Evolutionary conservation across 202 grass and related monocot species (phyloP), one percentile per base, ranked within the genome.

Genomic region (Zizania palustris): DNA sequence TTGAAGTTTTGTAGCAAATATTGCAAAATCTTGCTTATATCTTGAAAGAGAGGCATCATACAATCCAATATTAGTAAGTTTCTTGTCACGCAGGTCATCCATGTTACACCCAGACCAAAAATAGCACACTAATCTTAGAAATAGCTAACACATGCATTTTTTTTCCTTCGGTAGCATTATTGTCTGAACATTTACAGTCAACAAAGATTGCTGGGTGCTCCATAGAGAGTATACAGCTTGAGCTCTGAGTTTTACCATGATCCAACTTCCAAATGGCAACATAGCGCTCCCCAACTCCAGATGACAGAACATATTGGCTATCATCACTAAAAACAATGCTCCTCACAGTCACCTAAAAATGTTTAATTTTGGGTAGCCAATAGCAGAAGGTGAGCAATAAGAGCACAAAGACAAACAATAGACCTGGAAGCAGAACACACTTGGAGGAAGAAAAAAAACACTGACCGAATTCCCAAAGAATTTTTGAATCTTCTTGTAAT

Each of bases 401-500:
- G 49, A 53, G 45, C 35, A 45, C 18, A 68, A 72, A 12, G 5
- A 19, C 45, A 65, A 40, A 83, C 44, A 76, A 45, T 18, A 65
- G 36, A 11, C 16, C 53, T 59, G 55, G 20, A 86, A 86, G 59
- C 61, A 50, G 65, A 80, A 63, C 4, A 45, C 4, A 19, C 6
- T 7, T 45, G 28, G 28, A 28, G 39, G 48, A 73, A 21, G 40
- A 55, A 60, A 22, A 51, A 71, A 60, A 37, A 65, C 18, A 87
- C 89, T 71, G 65, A 96, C 96, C 15, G 89, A 89, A 85, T 99
- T 92, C 39, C 96, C 96, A 71, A 85, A 89, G 72, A 96, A 90
- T 64, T 99, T 99, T 76, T 96, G 69, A 72, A 99, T 85, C 70
- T 93, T 99, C 77, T 96, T 99, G 74, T 93, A 83, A 74, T 87